phyloP scores from a whole-genome alignment of 176 grass and related monocot genomes.

The barley (Hordeum vulgare) region DNA sequence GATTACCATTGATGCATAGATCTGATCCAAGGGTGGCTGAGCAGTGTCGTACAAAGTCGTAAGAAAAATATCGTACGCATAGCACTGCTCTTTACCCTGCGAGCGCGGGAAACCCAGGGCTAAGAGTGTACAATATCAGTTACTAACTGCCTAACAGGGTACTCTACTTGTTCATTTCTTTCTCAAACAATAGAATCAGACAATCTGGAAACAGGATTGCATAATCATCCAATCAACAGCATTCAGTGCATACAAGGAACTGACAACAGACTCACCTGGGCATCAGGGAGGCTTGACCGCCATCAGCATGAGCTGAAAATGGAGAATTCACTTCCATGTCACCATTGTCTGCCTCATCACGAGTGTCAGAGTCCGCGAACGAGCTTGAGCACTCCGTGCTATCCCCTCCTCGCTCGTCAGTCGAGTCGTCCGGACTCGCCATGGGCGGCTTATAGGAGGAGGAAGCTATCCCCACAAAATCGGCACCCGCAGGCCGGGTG shows the following conservation, averaged over 20 bases:
- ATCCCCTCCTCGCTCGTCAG: slow-evolving; percentile 31
- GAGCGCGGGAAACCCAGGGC: not conserved
- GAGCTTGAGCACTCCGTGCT: slow-evolving; percentile 82
- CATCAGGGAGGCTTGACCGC: not conserved
- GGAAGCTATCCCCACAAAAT: not conserved
- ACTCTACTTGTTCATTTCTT: not conserved
- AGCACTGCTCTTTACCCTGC: not conserved
- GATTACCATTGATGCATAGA: no score
- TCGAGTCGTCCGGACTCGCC: not conserved
- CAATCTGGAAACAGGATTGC: not conserved
- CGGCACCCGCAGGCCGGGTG: not conserved
- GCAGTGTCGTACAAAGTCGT: no score
- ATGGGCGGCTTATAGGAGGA: not conserved
- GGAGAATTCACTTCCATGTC: slow-evolving; percentile 63
- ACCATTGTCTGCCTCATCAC: slow-evolving; percentile 36
- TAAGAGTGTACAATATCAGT: not conserved
- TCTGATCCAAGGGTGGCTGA: no score
- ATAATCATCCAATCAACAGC: slow-evolving; percentile 3
- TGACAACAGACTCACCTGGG: slow-evolving; percentile 51
- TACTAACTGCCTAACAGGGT: not conserved
- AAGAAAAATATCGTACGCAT: no score
- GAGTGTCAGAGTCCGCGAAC: slow-evolving; percentile 58
- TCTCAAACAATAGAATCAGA: not conserved
- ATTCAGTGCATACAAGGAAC: slow-evolving; percentile 2
- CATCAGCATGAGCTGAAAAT: slow-evolving; percentile 21